phyloP scores from a whole-genome alignment of 768 basidiomycete species.

The Trichaptum fuscoviolaceum region DNA sequence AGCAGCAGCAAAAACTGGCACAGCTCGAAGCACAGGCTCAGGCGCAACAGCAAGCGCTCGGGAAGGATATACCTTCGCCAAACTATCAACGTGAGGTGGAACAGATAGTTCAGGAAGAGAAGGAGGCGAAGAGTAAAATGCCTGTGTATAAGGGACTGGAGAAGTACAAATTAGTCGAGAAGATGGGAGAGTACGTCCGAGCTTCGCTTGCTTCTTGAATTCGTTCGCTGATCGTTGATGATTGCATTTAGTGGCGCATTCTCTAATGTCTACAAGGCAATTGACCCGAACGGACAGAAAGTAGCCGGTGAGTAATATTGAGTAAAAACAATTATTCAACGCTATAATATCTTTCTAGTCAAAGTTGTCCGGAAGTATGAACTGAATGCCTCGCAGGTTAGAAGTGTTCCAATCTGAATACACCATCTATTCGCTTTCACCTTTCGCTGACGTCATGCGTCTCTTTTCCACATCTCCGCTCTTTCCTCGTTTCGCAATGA shows the following conservation, averaged over 20 bases:
- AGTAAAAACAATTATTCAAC: constrained; percentile 11
- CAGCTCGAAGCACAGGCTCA: constrained; percentile 32
- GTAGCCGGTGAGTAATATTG: constrained; percentile 64
- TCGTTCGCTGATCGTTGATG: constrained; percentile 12
- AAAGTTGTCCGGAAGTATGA: constrained; percentile 95
- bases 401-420: constrained; percentile 26
- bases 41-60: constrained; percentile 22
- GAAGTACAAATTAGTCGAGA: constrained; percentile 66
- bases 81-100: constrained; percentile 41
- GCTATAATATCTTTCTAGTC: constrained; percentile 39
- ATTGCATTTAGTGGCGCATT: constrained; percentile 73
- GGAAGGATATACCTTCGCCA: constrained; percentile 20
- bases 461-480: constrained; percentile 16
- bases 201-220: constrained; percentile 10
- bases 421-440: constrained; percentile 17
- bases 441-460: constrained; percentile 18
- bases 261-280: constrained; percentile 95
- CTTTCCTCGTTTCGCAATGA: constrained; percentile 9
- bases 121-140: constrained; percentile 69
- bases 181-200: constrained; percentile 87
- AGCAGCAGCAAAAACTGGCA: constrained; percentile 30
- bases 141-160: constrained; percentile 85
- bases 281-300: constrained; percentile 71
- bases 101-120: constrained; percentile 70
- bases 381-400: constrained; percentile 86